A percentile compares a stretch with the other conserved stretches of the same genome.
Conservation (phyloP, 495 filamentous ascomycete genomes). For the Polyplosphaeria fusca region DNA sequence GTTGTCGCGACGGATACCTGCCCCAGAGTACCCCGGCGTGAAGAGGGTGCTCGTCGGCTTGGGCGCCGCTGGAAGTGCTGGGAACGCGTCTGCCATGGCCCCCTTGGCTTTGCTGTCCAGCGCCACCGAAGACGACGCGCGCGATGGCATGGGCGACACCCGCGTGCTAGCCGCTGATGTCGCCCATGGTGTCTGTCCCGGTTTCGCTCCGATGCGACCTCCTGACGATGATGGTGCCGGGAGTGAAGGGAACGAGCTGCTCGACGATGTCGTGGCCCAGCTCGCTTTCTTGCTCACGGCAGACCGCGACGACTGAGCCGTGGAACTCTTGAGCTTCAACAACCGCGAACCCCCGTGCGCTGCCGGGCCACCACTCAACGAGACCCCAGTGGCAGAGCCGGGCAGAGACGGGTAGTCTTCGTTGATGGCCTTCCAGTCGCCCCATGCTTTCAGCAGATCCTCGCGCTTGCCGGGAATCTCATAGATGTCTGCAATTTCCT, state of each 20-base stretch:
- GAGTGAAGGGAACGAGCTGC: conserved; percentile 36
- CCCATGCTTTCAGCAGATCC: conserved; percentile 76
- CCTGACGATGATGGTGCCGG: conserved; percentile 37
- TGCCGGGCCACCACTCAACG: conserved; percentile 48
- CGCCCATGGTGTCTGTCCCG: conserved; percentile 54
- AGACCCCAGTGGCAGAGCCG: conserved; percentile 55
- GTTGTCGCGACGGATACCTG: conserved; percentile 67
- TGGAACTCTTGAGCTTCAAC: conserved; percentile 71
- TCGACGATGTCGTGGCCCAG: conserved; percentile 42
- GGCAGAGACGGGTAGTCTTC: conserved; percentile 94
- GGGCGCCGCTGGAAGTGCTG: conserved; percentile 71
- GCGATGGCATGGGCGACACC: conserved; percentile 30
- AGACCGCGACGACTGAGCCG: conserved; percentile 67
- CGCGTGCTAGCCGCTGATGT: conserved; percentile 35
- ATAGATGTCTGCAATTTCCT: conserved; percentile 90
- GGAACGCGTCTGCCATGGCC: conserved; percentile 63
- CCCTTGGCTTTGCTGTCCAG: conserved; percentile 29
- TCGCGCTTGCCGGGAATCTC: conserved; percentile 73
- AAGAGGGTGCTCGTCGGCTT: conserved; percentile 74
- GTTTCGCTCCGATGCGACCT: conserved; percentile 40
- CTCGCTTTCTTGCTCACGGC: conserved; percentile 53
- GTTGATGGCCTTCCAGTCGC: conserved; percentile 90
- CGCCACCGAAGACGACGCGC: conserved; percentile 36
- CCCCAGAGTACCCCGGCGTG: conserved; percentile 67
- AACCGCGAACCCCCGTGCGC: conserved; percentile 59